Evolutionary conservation across 371 early-diverging fungal species (phyloP).

Genomic region (Rhizomucor pusillus): DNA sequence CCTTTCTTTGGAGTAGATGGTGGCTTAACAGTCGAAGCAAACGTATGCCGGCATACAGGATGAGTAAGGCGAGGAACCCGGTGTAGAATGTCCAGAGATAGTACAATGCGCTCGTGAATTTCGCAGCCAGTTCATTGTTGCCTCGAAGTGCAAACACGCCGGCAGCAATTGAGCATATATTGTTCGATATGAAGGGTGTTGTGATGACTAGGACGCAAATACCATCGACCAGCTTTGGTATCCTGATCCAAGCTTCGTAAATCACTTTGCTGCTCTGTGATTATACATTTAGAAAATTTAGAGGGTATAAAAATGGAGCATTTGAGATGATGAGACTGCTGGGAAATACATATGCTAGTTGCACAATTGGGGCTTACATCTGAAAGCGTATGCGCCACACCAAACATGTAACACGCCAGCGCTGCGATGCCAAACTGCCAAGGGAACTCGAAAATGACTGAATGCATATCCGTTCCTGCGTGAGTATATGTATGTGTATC

Average conservation of each 20-base stretch:
- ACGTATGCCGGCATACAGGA: conserved; percentile 19
- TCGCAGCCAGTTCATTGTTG: conserved; percentile 15
- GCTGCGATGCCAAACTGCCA: conserved; percentile 42
- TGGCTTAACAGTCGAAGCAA: conserved; percentile 12
- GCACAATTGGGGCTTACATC: conserved; percentile 25
- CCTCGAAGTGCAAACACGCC: conserved; percentile 26
- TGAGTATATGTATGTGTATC: conserved; percentile 3
- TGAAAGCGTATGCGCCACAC: conserved; percentile 36
- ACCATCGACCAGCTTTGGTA: conserved; percentile 18
- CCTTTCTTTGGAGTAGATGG: conserved; percentile 12
- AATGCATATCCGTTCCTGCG: not conserved
- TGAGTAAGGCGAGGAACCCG: conserved; percentile 5
- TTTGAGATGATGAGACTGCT: not conserved
- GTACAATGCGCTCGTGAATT: conserved; percentile 25
- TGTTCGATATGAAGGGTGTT: conserved; percentile 32
- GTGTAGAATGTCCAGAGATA: conserved; percentile 19
- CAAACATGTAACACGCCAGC: conserved; percentile 37
- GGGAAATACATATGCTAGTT: not conserved
- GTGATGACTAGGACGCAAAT: conserved; percentile 18
- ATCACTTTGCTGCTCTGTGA: conserved; percentile 30
- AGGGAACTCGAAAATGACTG: conserved; percentile 36
- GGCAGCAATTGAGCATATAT: conserved; percentile 21
- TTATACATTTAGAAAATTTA: not conserved
- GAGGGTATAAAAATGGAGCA: not conserved
- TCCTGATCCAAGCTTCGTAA: conserved; percentile 21